A percentile compares a stretch with the other conserved stretches of the same genome.
phyloP scores from a whole-genome alignment of 768 basidiomycete genomes.

The Amanita inopinata region DNA sequence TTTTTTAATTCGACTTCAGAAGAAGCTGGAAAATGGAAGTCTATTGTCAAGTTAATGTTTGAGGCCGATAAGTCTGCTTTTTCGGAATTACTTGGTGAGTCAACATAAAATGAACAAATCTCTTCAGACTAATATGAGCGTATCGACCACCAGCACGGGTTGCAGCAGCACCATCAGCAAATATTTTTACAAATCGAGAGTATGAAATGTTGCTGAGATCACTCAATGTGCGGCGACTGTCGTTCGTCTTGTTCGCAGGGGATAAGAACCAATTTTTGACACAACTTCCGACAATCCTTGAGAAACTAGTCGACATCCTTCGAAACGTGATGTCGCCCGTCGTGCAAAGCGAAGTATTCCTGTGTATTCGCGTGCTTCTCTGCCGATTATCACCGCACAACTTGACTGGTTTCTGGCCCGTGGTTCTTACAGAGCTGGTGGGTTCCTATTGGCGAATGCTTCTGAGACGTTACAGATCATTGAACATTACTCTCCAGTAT shows the following conservation, averaged over 20 bases:
- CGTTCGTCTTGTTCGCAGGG: conserved; percentile 76
- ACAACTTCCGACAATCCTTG: conserved; percentile 89
- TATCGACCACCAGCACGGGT: conserved; percentile 46
- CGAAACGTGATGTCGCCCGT: conserved; percentile 70
- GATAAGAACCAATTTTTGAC: conserved; percentile 89
- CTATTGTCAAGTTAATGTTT: conserved; percentile 70
- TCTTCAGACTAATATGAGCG: conserved; percentile 19
- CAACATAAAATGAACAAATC: conserved; percentile 18
- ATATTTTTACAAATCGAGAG: conserved; percentile 93
- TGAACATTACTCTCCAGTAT: conserved; percentile 40
- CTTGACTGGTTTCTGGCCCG: conserved; percentile 93
- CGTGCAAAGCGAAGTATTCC: conserved; percentile 90
- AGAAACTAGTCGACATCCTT: conserved; percentile 90
- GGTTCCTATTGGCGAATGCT: conserved; percentile 13
- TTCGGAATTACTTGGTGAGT: conserved; percentile 70
- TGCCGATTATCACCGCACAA: conserved; percentile 89
- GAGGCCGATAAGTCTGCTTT: conserved; percentile 83
- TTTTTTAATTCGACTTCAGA: conserved; percentile 70
- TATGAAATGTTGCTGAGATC: conserved; percentile 87
- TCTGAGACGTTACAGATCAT: conserved; percentile 1
- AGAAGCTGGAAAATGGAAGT: conserved; percentile 58
- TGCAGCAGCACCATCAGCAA: conserved; percentile 79
- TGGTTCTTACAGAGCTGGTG: conserved; percentile 87
- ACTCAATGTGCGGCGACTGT: conserved; percentile 77
- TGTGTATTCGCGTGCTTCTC: conserved; percentile 85